Evolutionary conservation across 2,329 filamentous ascomycete genomes (phyloP), one percentile per base, ranked within the genome.

Genomic region (Pseudogymnoascus sp.): DNA sequence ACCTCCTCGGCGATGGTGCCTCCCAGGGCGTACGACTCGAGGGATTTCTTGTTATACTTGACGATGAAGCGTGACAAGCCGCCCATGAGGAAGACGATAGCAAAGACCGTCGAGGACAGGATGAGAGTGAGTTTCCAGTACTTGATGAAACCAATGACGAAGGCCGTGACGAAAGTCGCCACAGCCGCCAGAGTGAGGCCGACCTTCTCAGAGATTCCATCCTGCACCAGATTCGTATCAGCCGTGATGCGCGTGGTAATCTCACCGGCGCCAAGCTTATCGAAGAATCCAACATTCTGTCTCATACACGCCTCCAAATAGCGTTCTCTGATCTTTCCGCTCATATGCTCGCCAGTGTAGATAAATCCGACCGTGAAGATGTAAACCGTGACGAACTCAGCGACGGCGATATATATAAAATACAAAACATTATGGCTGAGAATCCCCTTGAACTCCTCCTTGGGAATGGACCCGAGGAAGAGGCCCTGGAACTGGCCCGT

Each of bases 121-220:
- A 99, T 97, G 61, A 97, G 78, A 0, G 95, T 95, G 67, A 97
- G 79, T 75, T 95, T 96, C 90, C 93, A 97, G 75, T 89, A 96
- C 71, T 90, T 90, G 75, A 93, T 77, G 73, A 96, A 97, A 2
- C 89, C 91, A 68, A 99, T 93, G 63, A 97, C 79, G 68, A 96
- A 96, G 14, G 92, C 91, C 0, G 93, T 87, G 63, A 96, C 77
- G 71, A 97, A 97, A 7, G 91, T 93, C 1, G 92, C 86, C 3
- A 92, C 60, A 11, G 90, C 90, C 12, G 86, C 85, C 63, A 96
- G 73, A 0, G 90, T 92, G 67, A 96, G 77, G 12, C 86, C 86
- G 51, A 96, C 83, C 78, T 96, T 96, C 75, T 96, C 91, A 0
- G 91, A 96, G 54, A 99, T 91, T 64, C 92, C 93, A 68, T 96